A percentile compares a stretch with the other conserved stretches of the same genome.
phyloP scores from a whole-genome alignment of 2,329 filamentous ascomycete genomes.

The Fusarium neocosmosporiellum region DNA sequence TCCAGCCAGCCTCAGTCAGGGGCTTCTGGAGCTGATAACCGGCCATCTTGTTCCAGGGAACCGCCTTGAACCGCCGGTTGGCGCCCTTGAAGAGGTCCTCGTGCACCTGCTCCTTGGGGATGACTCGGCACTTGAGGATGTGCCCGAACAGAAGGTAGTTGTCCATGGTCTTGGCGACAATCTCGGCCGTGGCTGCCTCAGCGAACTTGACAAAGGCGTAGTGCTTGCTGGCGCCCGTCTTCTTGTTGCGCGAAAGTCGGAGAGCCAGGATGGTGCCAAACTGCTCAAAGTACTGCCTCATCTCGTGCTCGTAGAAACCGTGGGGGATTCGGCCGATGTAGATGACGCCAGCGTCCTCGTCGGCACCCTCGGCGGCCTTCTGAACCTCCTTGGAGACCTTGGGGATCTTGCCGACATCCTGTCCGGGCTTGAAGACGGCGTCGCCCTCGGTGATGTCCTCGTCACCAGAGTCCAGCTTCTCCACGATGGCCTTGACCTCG shows the following conservation, averaged over 20 bases:
- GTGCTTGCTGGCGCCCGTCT: constrained; percentile 91
- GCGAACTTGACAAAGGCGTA: constrained; percentile 94
- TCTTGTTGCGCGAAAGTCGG: constrained; percentile 89
- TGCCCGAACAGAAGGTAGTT: constrained; percentile 97
- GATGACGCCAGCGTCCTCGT: constrained; percentile 78
- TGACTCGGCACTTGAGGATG: constrained; percentile 86
- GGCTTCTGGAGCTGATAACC: constrained; percentile 80
- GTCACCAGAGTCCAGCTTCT: constrained; percentile 58
- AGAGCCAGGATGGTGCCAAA: constrained; percentile 85
- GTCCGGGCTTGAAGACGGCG: constrained; percentile 57
- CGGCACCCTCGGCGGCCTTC: constrained; percentile 55
- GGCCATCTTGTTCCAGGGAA: constrained; percentile 89
- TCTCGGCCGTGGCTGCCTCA: constrained; percentile 81
- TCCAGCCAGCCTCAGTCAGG: constrained; percentile 81
- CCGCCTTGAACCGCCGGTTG: constrained; percentile 87
- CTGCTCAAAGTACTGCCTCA: constrained; percentile 92
- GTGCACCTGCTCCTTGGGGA: constrained; percentile 82
- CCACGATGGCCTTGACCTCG: constrained; percentile 57
- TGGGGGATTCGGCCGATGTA: constrained; percentile 93
- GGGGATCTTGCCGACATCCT: constrained; percentile 64
- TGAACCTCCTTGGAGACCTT: constrained; percentile 57
- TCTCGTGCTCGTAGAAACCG: constrained; percentile 96
- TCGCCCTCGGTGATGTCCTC: constrained; percentile 53
- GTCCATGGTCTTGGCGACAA: constrained; percentile 96
- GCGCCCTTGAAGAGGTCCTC: constrained; percentile 88